phyloP scores from a whole-genome alignment of 2,329 filamentous ascomycete species.

The Arachnomyces sp. region DNA sequence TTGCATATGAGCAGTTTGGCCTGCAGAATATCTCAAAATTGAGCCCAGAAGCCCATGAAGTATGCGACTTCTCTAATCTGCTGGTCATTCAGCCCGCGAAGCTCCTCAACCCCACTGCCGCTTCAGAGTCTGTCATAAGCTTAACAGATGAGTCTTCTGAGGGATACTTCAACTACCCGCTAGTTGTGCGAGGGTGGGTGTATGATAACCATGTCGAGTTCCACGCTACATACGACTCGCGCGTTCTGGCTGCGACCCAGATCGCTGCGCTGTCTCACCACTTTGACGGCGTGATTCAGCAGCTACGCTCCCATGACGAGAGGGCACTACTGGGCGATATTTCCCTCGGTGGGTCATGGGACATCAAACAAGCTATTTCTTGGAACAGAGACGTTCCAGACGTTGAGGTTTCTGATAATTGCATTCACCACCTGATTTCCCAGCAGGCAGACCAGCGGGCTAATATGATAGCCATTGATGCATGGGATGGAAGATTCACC shows the following conservation, averaged over 20 bases:
- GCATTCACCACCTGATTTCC: too few species aligned
- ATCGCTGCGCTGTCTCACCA: not conserved
- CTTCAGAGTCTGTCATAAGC: too few species aligned
- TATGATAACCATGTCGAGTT: not conserved
- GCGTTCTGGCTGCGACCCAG: not conserved
- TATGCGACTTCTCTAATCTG: constrained; percentile 35
- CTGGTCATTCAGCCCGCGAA: constrained; percentile 27
- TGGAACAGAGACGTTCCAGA: too few species aligned
- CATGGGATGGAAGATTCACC: constrained; percentile 28
- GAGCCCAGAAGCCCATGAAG: constrained; percentile 32
- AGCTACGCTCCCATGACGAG: not conserved
- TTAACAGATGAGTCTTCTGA: not conserved
- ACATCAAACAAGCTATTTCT: too few species aligned
- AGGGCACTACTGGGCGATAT: too few species aligned
- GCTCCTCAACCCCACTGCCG: constrained; percentile 2
- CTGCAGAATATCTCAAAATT: constrained; percentile 42
- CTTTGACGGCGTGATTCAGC: not conserved
- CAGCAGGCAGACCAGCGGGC: too few species aligned
- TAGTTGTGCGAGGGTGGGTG: not conserved
- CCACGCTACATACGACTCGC: not conserved
- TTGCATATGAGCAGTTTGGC: constrained; percentile 53
- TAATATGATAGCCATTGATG: constrained; percentile 9
- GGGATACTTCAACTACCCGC: not conserved
- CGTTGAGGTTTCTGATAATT: too few species aligned
- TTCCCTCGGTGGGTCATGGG: too few species aligned